Base-by-base conservation (phyloP, 768 basidiomycete genomes). In the Kwoniella europaea region DNA sequence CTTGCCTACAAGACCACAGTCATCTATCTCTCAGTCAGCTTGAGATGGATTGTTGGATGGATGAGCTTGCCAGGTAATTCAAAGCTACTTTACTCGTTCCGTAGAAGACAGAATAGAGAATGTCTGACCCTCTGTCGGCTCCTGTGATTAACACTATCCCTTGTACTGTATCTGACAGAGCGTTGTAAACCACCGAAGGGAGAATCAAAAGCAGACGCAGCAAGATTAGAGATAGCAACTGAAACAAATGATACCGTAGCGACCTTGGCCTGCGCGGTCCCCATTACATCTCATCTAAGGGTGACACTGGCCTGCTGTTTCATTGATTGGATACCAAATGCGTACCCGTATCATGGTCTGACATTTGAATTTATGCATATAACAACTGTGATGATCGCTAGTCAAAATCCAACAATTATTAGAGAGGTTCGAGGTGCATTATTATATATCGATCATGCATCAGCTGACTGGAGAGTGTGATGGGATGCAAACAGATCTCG, bases 41-140 rank as follows among this genome's bases (percentile, higher is more conserved):
- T 7, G 42, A 27, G 12, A 62, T 22, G 15, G 6, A 3, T 60
- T 29, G 29, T 18, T 18, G 46, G 46, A 12, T 13, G 46, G 15
- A 18, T 18, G 18, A 46, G 20, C 63, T 35, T 29, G 55, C 52
- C 15, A 64, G 50, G 24, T 35, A 64, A 27, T 64, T 64, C 24
- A 64, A 12, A 29, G 63, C 53, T 16, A 43, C 63, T 64, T 64
- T 35, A 58, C 57, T 58, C 20, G 57, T 58, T 15, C 57, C 57
- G 16, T 41, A 58, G 15, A 29, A 41, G 12, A 15, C n/a, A n/a
- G n/a, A n/a, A 12, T 24, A 1, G 3, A n/a, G 1, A 20, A 24
- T 18, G 41, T n/a, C 69, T 24, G 22, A 66, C 69, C 69, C 69
- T 61, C 69, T 43, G 58, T 66, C 62, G 20, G 69, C 69, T 18